These are phyloP conservation scores for Garcia nutans DNA, from an alignment of 345 rosid species.

Conservation along the genomic window DNA sequence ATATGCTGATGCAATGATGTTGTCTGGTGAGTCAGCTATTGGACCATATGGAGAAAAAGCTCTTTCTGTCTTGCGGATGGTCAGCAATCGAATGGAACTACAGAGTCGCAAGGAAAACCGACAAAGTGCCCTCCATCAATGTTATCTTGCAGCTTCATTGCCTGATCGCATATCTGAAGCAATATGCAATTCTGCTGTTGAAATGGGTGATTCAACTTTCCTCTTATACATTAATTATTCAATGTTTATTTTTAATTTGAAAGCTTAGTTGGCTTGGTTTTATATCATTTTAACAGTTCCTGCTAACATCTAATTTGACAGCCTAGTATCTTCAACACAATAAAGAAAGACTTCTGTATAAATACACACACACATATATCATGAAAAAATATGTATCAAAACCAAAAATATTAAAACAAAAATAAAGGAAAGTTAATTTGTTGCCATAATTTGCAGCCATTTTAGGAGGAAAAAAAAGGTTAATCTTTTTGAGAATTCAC, in stretches of 20 bases:
- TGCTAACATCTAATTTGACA: neutral
- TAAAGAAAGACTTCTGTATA: too few relatives aligned
- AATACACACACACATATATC: too few relatives aligned
- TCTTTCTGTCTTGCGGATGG: conserved; percentile 51
- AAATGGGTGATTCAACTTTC: conserved; percentile 48
- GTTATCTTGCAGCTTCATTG: conserved; percentile 42
- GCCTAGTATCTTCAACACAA: neutral
- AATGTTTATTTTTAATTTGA: neutral
- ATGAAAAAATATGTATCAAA: too few relatives aligned
- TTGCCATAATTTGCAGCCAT: too few relatives aligned
- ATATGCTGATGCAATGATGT: conserved; percentile 67
- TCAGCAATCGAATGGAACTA: conserved; percentile 61
- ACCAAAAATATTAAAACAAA: too few relatives aligned
- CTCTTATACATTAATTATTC: neutral
- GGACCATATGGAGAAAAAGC: conserved; percentile 64
- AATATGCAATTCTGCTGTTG: conserved; percentile 65
- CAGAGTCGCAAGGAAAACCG: conserved; percentile 53
- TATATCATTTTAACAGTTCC: neutral
- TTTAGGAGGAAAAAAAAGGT: too few relatives aligned
- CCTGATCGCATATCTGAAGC: conserved; percentile 61
- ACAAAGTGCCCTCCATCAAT: conserved; percentile 29
- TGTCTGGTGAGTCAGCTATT: conserved; percentile 76
- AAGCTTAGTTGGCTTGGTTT: neutral
- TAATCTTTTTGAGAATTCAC: neutral
- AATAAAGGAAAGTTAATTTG: too few relatives aligned